Evolutionary conservation across 352 stramenopile genomes (phyloP).

Genomic region (Detonula confervacea): DNA sequence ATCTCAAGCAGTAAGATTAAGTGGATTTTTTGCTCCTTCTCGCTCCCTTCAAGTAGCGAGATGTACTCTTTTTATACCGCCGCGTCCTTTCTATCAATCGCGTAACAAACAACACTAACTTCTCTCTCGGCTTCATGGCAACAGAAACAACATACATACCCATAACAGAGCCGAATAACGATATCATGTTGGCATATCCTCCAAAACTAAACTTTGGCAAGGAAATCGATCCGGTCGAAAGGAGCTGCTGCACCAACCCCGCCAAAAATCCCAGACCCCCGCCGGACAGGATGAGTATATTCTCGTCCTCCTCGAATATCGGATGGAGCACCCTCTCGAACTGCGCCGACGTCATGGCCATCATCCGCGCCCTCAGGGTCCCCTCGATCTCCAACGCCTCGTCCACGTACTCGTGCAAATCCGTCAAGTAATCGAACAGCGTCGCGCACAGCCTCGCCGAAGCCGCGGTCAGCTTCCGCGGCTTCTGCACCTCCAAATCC

Average conservation of each 20-base stretch:
- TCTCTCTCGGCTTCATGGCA: constrained; percentile 46
- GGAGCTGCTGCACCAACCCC: constrained; percentile 87
- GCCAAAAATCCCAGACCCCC: constrained; percentile 92
- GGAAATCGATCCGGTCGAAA: constrained; percentile 48
- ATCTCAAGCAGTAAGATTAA: too few relatives aligned
- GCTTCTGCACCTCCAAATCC: constrained; percentile 34
- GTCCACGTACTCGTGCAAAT: constrained; percentile 93
- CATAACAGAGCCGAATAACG: constrained; percentile 36
- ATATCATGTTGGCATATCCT: constrained; percentile 28
- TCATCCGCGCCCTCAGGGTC: constrained; percentile 91
- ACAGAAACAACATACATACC: constrained; percentile 47
- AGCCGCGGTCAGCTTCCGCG: constrained; percentile 51
- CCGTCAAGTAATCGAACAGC: constrained; percentile 61
- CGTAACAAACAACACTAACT: constrained; percentile 38
- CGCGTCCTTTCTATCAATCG: constrained; percentile 49
- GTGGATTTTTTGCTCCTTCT: constrained; percentile 3
- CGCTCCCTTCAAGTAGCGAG: constrained; percentile 21
- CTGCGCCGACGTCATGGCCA: constrained; percentile 85
- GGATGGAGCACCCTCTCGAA: constrained; percentile 91
- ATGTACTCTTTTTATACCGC: constrained; percentile 42
- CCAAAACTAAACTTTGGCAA: constrained; percentile 46
- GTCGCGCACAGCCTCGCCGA: constrained; percentile 34
- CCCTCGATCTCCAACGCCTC: constrained; percentile 90
- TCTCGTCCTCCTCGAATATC: constrained; percentile 96
- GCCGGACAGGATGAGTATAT: constrained; percentile 95